Evolutionary conservation across 169 alveolate species (phyloP).

Genomic region (Plasmodium vinckei): DNA sequence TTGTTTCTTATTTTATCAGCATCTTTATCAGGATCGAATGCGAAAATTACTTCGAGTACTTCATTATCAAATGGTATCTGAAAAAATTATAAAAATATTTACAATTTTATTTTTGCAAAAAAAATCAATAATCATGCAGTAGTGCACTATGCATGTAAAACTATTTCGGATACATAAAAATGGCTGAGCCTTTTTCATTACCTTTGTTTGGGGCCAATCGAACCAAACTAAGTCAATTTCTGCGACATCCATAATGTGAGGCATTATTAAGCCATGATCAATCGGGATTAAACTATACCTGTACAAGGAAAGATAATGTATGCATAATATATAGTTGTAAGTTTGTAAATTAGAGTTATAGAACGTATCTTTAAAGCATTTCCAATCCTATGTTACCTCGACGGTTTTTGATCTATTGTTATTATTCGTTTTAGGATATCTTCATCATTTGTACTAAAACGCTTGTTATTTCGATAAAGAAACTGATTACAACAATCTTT

Average conservation of each 20-base stretch:
- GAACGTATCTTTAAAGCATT: no score
- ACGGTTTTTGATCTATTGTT: constrained; percentile 61
- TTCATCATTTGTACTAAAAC: constrained; percentile 29
- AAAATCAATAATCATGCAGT: no score
- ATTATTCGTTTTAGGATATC: constrained; percentile 40
- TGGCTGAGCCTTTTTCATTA: constrained; percentile 33
- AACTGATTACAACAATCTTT: constrained; percentile 73
- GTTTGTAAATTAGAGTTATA: not conserved
- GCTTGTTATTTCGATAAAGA: constrained; percentile 11
- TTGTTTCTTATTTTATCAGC: constrained; percentile 90
- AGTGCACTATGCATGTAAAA: not conserved
- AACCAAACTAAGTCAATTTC: constrained; percentile 98
- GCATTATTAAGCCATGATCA: constrained; percentile 98
- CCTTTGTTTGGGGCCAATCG: constrained; percentile 96
- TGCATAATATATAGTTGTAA: not conserved
- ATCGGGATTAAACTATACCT: constrained; percentile 97
- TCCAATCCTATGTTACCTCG: constrained; percentile 1
- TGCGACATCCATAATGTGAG: constrained; percentile 97
- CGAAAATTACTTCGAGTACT: constrained; percentile 87
- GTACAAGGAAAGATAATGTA: not conserved
- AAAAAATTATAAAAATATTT: not conserved
- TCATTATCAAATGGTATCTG: constrained; percentile 89
- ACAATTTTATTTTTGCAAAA: not conserved
- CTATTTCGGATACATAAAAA: not conserved
- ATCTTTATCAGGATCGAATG: constrained; percentile 92